phyloP scores from a whole-genome alignment of 805 yeast genomes.

The Cyberlindnera misumaiensis region DNA sequence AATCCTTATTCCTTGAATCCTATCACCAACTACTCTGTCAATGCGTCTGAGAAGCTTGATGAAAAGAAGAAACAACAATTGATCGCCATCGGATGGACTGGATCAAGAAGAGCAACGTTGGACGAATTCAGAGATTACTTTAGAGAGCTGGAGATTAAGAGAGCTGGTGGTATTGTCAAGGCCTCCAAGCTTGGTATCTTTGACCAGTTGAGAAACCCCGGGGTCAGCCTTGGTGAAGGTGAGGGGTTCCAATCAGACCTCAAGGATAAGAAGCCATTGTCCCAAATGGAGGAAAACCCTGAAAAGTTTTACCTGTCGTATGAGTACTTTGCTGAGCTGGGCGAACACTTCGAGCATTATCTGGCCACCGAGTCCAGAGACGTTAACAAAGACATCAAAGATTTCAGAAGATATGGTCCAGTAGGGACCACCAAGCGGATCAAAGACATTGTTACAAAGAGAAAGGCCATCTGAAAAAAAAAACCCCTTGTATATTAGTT shows the following conservation, averaged over 20 bases:
- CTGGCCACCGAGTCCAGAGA: constrained; percentile 27
- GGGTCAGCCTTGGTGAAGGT: constrained; percentile 58
- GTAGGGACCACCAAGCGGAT: constrained; percentile 39
- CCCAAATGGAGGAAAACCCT: constrained; percentile 31
- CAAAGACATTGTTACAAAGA: constrained; percentile 23
- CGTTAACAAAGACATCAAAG: constrained; percentile 42
- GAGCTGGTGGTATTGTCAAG: constrained; percentile 67
- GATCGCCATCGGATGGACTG: constrained; percentile 86
- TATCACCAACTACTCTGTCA: constrained; percentile 24
- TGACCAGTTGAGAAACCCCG: constrained; percentile 48
- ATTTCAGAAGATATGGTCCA: constrained; percentile 64
- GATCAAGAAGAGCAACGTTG: constrained; percentile 65
- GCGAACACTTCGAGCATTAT: constrained; percentile 39
- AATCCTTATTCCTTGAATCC: constrained; percentile 63
- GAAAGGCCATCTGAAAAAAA: constrained; percentile 7
- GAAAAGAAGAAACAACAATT: constrained; percentile 36
- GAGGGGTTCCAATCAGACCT: constrained; percentile 70
- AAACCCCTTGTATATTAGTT: too few species aligned
- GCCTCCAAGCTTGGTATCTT: constrained; percentile 74
- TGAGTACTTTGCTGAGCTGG: constrained; percentile 46
- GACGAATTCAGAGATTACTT: constrained; percentile 66
- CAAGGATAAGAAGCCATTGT: constrained; percentile 31
- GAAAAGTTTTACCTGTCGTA: constrained; percentile 48
- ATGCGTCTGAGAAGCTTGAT: constrained; percentile 28
- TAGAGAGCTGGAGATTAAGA: constrained; percentile 56